Evolutionary conservation across 2,329 filamentous ascomycete genomes (phyloP).

Genomic region (Penicillium sp.): DNA sequence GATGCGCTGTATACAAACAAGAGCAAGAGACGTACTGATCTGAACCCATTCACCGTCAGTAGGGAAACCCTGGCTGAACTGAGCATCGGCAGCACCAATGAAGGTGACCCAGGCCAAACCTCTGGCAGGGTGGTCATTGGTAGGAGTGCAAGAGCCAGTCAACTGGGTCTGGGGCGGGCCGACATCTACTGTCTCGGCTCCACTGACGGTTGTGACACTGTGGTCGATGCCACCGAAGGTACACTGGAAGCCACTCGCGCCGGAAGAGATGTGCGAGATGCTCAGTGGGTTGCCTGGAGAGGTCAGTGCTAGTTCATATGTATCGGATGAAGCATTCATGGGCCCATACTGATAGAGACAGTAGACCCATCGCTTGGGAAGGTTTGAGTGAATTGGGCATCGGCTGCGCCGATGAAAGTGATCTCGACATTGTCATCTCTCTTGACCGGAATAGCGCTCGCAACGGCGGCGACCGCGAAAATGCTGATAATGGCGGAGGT

Average conservation of each 20-base stretch:
- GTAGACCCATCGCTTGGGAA: conserved; percentile 11
- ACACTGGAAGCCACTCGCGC: conserved; percentile 23
- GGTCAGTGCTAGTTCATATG: not conserved
- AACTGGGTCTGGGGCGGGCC: conserved; percentile 33
- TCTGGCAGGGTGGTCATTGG: not conserved
- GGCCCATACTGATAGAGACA: not conserved
- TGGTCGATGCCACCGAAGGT: conserved; percentile 27
- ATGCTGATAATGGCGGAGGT: not conserved
- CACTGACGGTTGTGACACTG: conserved; percentile 21
- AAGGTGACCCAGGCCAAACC: conserved; percentile 1
- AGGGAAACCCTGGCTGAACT: conserved; percentile 4
- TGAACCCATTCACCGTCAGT: not conserved
- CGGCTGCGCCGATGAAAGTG: conserved; percentile 15
- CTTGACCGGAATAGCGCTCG: conserved; percentile 1
- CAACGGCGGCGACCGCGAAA: not conserved
- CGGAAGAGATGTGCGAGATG: conserved; percentile 25
- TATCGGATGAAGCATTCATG: not conserved
- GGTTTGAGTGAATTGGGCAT: conserved; percentile 11
- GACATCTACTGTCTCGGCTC: conserved; percentile 26
- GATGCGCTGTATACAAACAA: not conserved
- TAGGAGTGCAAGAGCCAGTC: conserved; percentile 4
- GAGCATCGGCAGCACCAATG: conserved; percentile 5
- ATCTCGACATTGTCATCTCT: conserved; percentile 2
- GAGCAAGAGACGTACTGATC: conserved; percentile 10
- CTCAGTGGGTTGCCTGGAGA: conserved; percentile 18